Base-by-base conservation (phyloP, 2,329 filamentous ascomycete genomes). In the Lachnellula hyalina region DNA sequence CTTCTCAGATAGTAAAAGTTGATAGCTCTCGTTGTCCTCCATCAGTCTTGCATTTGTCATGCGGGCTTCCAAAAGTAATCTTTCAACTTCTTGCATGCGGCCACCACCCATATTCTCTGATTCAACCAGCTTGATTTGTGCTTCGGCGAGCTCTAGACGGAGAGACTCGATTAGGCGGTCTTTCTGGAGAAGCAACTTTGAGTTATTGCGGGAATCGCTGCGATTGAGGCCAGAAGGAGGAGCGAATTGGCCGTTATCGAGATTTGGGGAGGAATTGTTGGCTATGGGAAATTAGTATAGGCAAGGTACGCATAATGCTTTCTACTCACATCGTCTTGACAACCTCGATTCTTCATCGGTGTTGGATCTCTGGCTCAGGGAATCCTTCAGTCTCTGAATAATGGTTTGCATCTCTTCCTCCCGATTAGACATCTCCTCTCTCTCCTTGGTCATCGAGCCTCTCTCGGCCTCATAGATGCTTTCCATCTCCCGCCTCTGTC, bases 1-100 rank as follows among this genome's bases (percentile, higher is more conserved):
- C 78, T 91, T 93, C 72, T 97, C 92, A 68, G 91, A 90, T 23
- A 99, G 83, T 17, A 99, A 83, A 38, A 97, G 81, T 73, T 97
- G 93, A 73, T 96, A 99, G 73, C 91, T 96, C 73, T 99, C 94
- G 67, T 97, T 97, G 72, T 99, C 94, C 74, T 99, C 94, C 89
- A 96, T 94, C 60, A 99, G 77, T 46, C 92, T 84, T 54, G 94
- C 94, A 69, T 97, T 99, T 63, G 91, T 88, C 87, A 97, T 94
- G 66, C 92, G 90, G 40, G 90, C 87, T 68, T 97, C 93, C 73
- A 96, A 85, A 51, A 97, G 81, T 61, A 89, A 83, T 65, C 88
- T 87, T 74, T 97, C 92, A n/a, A 97, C 82, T 71, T 96, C 90
- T 62, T 90, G 88, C 67, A 96, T 76, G 28, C 89, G 85, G 46